Conservation (phyloP, 805 yeast species). For the Yarrowia keelungensis region DNA sequence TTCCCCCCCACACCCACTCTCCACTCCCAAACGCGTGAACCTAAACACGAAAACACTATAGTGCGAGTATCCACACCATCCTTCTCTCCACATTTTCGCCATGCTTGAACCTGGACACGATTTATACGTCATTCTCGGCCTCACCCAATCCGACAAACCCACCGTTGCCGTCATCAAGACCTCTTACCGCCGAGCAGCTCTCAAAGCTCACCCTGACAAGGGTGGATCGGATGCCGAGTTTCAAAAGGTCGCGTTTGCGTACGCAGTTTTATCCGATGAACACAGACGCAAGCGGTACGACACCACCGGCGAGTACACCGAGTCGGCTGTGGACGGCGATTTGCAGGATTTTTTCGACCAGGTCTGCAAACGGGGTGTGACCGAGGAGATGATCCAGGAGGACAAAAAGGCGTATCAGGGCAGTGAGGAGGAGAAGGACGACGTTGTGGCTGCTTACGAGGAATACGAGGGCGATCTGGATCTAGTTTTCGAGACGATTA, state of each 20-base stretch:
- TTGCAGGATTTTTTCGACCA: constrained; percentile 52
- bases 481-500: constrained; percentile 72
- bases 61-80: not conserved
- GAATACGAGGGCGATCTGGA: constrained; percentile 72
- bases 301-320: constrained; percentile 66
- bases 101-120: constrained; percentile 47
- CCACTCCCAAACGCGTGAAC: constrained; percentile 12
- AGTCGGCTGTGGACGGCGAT: constrained; percentile 47
- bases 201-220: constrained; percentile 77
- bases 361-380: constrained; percentile 48
- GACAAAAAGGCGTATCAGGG: constrained; percentile 70
- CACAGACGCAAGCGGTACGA: constrained; percentile 66
- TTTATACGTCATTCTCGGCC: constrained; percentile 64
- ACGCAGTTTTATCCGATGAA: constrained; percentile 68
- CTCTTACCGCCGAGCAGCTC: constrained; percentile 69
- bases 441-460: constrained; percentile 65
- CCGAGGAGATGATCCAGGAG: constrained; percentile 62
- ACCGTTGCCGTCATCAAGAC: constrained; percentile 66
- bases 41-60: constrained; percentile 16
- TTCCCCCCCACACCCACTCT: too few species aligned
- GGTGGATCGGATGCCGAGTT: constrained; percentile 57
- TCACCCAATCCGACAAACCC: constrained; percentile 50
- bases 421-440: constrained; percentile 54
- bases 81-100: too few species aligned
- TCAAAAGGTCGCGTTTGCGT: constrained; percentile 77